Evolutionary conservation across 2,329 filamentous ascomycete genomes (phyloP), one percentile per base, ranked within the genome.

Genomic region (Fusarium neocosmosporiellum): DNA sequence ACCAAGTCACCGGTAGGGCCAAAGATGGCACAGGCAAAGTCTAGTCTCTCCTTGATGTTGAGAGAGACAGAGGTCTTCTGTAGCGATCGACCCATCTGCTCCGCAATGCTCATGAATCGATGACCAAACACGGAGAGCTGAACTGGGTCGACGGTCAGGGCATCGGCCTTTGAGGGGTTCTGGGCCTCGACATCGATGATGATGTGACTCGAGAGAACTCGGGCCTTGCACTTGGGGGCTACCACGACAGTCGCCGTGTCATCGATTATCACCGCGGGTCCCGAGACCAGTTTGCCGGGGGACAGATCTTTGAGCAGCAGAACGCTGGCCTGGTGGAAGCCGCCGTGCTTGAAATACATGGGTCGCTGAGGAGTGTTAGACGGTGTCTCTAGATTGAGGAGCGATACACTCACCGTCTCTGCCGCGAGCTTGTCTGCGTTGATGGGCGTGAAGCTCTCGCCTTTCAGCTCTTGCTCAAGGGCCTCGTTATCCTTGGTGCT

Each of bases 71-170:
- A 90, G 0, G 91, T 94, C 83, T 94, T 94, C 76, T 94, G 92
- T 39, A 95, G 80, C 7, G 91, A 90, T 57, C 91, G 86, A 1
- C 93, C 92, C 92, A 94, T 94, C 77, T 94, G 92, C 80, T 95
- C 93, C 1, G 93, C 93, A 69, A 94, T 93, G 2, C 91, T 90
- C 92, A 94, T 94, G 81, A 95, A 95, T 10, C 93, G 87, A 79
- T 94, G 92, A 0, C 90, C 91, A 76, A 95, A 94, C 59, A 94
- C 91, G 70, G 88, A 91, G 0, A 95, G 85, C 80, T 93, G 87
- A 67, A 94, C 92, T 0, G 92, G 93, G 77, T 94, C 91, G 1
- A 94, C 89, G 39, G 88, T 86, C 48, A 78, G 67, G 7, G 65
- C 65, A 13, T 50, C 55, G 2, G 71, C 55, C 14, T 62, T 64